Percentiles rank a stretch among this genome's conserved stretches.
Evolutionary conservation across 768 basidiomycete genomes (phyloP).

Genomic region (Mycena olivaceomarginata): DNA sequence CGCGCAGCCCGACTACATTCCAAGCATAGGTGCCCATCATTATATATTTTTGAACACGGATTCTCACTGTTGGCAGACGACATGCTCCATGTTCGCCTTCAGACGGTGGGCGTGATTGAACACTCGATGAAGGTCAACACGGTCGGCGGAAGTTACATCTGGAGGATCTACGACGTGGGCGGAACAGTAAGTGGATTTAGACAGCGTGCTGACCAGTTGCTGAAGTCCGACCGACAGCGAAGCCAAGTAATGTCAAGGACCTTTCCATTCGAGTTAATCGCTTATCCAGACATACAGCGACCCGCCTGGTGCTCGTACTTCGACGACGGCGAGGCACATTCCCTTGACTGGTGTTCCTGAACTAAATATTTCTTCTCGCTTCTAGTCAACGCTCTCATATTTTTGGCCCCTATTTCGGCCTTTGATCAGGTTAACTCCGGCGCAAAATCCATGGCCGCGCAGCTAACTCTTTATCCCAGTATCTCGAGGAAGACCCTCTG

Average conservation of each 20-base stretch:
- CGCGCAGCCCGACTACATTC: constrained; percentile 80
- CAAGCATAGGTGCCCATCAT: constrained; percentile 73
- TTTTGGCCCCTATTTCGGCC: constrained; percentile 90
- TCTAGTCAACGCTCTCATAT: constrained; percentile 89
- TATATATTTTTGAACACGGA: constrained; percentile 1
- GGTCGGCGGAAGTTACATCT: constrained; percentile 78
- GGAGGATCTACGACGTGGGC: constrained; percentile 91
- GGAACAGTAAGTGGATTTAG: constrained; percentile 76
- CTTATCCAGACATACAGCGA: constrained; percentile 64
- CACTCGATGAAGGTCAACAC: constrained; percentile 83
- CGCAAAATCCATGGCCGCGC: constrained; percentile 37
- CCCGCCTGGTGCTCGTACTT: constrained; percentile 92
- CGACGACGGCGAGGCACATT: constrained; percentile 78
- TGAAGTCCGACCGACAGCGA: constrained; percentile 61
- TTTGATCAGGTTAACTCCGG: constrained; percentile 81
- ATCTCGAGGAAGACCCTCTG: constrained; percentile 87
- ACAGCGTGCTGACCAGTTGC: constrained; percentile 18
- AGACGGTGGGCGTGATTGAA: constrained; percentile 88
- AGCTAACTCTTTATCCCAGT: constrained; percentile 61
- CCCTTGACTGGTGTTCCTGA: not conserved
- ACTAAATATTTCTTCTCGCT: constrained; percentile 21
- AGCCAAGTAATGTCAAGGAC: constrained; percentile 67
- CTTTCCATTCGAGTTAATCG: constrained; percentile 30
- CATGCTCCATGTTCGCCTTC: constrained; percentile 86
- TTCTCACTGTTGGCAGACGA: constrained; percentile 69